Base-by-base conservation (phyloP, 202 grass and related monocot species). In the Elaeis oleifera region DNA sequence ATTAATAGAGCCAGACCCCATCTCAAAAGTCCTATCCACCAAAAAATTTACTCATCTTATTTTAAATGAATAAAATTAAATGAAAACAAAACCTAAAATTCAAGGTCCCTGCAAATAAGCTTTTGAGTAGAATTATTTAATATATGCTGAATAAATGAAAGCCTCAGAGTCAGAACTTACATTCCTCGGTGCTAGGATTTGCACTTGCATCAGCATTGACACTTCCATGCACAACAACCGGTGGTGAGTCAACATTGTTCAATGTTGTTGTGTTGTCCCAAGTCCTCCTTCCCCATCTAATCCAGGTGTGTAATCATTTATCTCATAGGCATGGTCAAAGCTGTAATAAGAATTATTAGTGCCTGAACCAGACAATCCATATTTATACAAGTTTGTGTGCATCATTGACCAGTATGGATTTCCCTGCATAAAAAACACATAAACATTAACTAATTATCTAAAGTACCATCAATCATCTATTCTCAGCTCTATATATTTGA, bases 351-450 rank as follows among this genome's bases (percentile, higher is more conserved):
- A 83, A 22, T 70, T 76, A 79, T 73, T 92, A 31, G 5, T 31
- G 60, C 75, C 85, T 58, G 84, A 50, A 23, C 76, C 84, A 77
- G 88, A 76, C 75, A 86, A 86, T 62, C 76, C 84, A 51, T 91
- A 97, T 64, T 97, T 97, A 49, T 97, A 97, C 64, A 82, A 76
- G 65, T 84, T 90, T 76, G 91, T 82, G 31, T 89, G 82, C 82
- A 86, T 86, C 78, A 76, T 85, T 78, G 88, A 56, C 92, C 92
- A 97, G 79, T 91, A 97, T 19, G 87, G 85, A 73, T 89, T 92
- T 74, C 65, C 81, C 92, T 97, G 79, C 73, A 24, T 60, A n/a
- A 61, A 26, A 72, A 48, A 20, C 18, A 48, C 25, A 53, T 39
- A 44, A 44, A 11, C 8, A 44, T 44, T 44, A 44, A 31, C 28